Percentiles rank a stretch among this genome's conserved stretches.
Evolutionary conservation across 2,329 filamentous ascomycete species (phyloP).

Genomic region (Raffaelea albimanens): DNA sequence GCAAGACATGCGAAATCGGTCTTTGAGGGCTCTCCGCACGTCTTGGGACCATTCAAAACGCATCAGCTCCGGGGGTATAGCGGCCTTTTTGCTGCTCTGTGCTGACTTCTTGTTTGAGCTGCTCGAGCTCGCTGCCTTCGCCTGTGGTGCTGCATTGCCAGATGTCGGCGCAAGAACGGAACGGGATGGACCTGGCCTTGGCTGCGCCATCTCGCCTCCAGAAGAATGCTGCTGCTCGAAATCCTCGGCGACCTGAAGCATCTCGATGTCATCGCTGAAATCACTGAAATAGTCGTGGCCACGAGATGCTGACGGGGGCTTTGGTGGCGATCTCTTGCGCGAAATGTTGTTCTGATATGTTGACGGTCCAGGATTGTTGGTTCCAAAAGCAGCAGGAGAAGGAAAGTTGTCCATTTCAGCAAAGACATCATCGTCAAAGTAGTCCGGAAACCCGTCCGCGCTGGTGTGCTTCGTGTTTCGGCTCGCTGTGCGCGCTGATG

Average conservation of each 20-base stretch:
- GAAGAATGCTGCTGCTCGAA: slow-evolving; percentile 30
- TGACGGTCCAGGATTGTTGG: neutral
- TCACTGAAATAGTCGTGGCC: slow-evolving; percentile 16
- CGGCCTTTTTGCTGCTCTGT: slow-evolving; percentile 16
- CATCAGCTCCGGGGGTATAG: slow-evolving; percentile 45
- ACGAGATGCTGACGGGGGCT: neutral
- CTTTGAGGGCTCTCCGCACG: slow-evolving; percentile 69
- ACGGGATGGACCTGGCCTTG: slow-evolving; percentile 19
- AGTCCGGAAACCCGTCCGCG: slow-evolving; percentile 8
- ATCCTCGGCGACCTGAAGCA: slow-evolving; percentile 42
- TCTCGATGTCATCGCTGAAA: slow-evolving; percentile 28
- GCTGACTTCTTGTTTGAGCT: slow-evolving; percentile 20
- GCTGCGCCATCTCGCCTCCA: slow-evolving; percentile 16
- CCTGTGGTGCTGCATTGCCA: slow-evolving; percentile 28
- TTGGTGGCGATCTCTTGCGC: neutral
- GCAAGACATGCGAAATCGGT: slow-evolving; percentile 73
- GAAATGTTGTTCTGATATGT: neutral
- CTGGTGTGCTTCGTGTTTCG: neutral
- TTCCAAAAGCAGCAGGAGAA: neutral
- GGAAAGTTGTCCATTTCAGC: slow-evolving; percentile 10
- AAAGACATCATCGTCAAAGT: slow-evolving; percentile 15
- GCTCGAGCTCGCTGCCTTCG: slow-evolving; percentile 26
- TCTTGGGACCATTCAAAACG: slow-evolving; percentile 75
- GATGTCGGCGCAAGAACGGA: slow-evolving; percentile 37
- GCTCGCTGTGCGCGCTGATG: too few relatives aligned